phyloP scores from a whole-genome alignment of 2,329 filamentous ascomycete species.

The Fusarium sp. region DNA sequence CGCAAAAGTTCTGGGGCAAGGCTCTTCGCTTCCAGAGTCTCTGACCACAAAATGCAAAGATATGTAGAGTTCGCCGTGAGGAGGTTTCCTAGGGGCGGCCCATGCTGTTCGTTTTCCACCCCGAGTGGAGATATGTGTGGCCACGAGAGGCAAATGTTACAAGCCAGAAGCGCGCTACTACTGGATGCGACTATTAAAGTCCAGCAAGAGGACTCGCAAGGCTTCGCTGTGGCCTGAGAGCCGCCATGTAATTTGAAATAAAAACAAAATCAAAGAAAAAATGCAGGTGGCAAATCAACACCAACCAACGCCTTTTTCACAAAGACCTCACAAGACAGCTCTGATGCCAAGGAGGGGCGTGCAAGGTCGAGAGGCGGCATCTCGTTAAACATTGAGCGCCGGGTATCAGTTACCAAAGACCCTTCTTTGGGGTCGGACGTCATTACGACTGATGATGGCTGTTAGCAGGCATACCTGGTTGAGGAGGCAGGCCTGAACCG shows the following conservation, averaged over 20 bases:
- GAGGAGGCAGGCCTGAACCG: conserved; percentile 83
- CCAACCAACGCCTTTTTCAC: conserved; percentile 57
- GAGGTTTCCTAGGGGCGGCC: conserved; percentile 6
- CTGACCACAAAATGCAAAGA: conserved; percentile 28
- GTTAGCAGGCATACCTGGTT: conserved; percentile 83
- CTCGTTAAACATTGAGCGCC: conserved; percentile 67
- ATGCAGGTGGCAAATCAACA: conserved; percentile 53
- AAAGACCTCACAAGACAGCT: conserved; percentile 56
- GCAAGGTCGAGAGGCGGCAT: conserved; percentile 48
- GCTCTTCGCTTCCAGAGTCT: conserved; percentile 28
- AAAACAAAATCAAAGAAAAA: conserved; percentile 45
- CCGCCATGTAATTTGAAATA: conserved; percentile 31
- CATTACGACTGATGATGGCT: conserved; percentile 81
- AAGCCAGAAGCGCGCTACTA: conserved; percentile 2
- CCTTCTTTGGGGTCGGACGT: conserved; percentile 38
- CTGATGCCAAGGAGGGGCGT: conserved; percentile 45
- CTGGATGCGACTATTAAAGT: conserved; percentile 41
- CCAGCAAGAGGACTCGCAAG: conserved; percentile 12
- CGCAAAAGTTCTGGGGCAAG: conserved; percentile 29
- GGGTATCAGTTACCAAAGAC: conserved; percentile 66
- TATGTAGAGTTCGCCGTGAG: conserved; percentile 11
- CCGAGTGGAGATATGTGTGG: conserved; percentile 11
- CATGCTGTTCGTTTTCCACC: conserved; percentile 4
- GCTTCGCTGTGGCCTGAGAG: conserved; percentile 34
- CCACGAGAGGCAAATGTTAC: conserved; percentile 8